Base-by-base conservation (phyloP, 179 eudicot genomes). In the Spergularia azorica region DNA sequence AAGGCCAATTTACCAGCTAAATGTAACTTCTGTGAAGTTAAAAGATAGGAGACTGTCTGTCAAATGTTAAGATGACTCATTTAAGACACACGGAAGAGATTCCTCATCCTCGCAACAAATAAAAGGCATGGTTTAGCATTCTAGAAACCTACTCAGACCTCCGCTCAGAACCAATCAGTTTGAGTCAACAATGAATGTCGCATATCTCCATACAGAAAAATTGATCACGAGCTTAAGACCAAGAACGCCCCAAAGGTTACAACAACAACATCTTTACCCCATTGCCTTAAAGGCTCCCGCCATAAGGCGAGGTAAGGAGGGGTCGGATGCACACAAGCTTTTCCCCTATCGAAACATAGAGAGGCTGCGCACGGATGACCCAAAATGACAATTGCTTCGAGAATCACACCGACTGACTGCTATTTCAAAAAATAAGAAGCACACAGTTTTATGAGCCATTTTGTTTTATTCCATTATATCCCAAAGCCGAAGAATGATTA, bases 11-110 rank as follows among this genome's bases (percentile, higher is more conserved):
- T 9, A 38, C n/a, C 11, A 57, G 13, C 48, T 43, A 43, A 56
- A 41, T 67, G 67, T 68, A 43, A 56, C 56, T 9, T 65, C 4
- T 71, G 10, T n/a, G 13, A 71, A 56, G 63, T 5, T 16, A 39
- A 55, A 21, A 16, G 74, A 16, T 0, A 15, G 62, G 58, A 69
- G 36, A 51, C 4, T 17, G 6, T 52, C 38, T 51, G 6, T 20
- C n/a, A 38, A 39, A 65, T 69, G 72, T 57, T 69, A 50, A n/a
- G 72, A 18, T 11, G 54, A 69, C 59, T 69, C 59, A 12, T 11
- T 50, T 32, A 69, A 69, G 72, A 69, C 8, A 50, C 6, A 26
- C 9, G 5, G 9, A 62, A 51, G 65, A 21, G 36, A 64, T 63
- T 58, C 58, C 15, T 38, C 18, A 48, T 54, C 71, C 71, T 32